A percentile compares a stretch with the other conserved stretches of the same genome.
Evolutionary conservation across 2,329 filamentous ascomycete species (phyloP).

Genomic region (Chaetothyriales sp.): DNA sequence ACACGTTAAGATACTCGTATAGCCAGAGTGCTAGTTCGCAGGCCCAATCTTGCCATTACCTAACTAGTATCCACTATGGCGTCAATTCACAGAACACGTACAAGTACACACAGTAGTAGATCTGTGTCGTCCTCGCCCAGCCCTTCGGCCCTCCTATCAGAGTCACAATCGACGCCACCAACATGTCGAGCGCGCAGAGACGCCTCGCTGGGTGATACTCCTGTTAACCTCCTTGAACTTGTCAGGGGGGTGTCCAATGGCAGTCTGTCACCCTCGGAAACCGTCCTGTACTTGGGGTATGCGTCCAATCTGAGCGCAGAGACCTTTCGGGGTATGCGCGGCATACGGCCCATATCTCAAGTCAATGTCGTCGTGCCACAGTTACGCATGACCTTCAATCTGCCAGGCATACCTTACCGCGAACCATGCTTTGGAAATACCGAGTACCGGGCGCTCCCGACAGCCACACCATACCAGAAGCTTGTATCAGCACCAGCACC

Average conservation of each 20-base stretch:
- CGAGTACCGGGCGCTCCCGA: constrained; percentile 38
- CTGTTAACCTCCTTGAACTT: neutral
- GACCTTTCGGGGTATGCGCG: constrained; percentile 65
- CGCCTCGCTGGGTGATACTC: neutral
- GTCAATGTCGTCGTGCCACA: constrained; percentile 70
- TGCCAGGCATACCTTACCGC: constrained; percentile 69
- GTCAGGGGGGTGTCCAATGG: neutral
- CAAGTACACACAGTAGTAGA: neutral
- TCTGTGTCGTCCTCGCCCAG: neutral
- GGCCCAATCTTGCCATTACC: too few relatives aligned
- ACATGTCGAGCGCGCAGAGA: neutral
- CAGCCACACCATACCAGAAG: neutral
- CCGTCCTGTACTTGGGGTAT: constrained; percentile 72
- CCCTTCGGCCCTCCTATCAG: neutral
- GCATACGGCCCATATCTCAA: constrained; percentile 67
- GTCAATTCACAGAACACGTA: neutral
- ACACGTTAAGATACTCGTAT: too few relatives aligned
- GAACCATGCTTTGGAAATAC: constrained; percentile 92
- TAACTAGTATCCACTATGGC: neutral
- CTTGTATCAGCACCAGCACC: constrained; percentile 6
- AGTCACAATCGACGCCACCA: neutral
- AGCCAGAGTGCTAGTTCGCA: too few relatives aligned
- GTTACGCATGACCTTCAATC: constrained; percentile 67
- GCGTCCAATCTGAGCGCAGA: constrained; percentile 75
- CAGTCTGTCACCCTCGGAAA: constrained; percentile 23